Evolutionary conservation across 164 flowering plant genomes (phyloP).

Genomic region (Piper longum): DNA sequence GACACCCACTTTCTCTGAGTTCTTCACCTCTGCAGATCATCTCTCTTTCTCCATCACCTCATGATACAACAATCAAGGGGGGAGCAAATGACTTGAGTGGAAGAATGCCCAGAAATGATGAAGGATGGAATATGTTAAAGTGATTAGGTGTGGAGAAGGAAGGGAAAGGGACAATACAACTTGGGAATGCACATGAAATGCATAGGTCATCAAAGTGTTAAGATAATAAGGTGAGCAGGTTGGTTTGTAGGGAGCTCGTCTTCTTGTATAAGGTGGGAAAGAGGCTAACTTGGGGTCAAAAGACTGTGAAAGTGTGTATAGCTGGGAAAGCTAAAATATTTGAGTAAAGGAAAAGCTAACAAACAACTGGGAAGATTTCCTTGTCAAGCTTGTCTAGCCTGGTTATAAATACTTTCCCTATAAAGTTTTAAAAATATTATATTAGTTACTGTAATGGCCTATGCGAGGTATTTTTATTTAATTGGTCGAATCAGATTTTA

Average conservation of each 20-base stretch:
- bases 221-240: slow-evolving; percentile 31
- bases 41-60: slow-evolving; percentile 10
- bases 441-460: too few species aligned
- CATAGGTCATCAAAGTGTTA: slow-evolving; percentile 40
- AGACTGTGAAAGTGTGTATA: neutral
- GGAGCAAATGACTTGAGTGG: neutral
- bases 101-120: neutral
- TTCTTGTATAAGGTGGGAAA: slow-evolving; percentile 34
- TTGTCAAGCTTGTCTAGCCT: neutral
- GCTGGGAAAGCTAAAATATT: slow-evolving; percentile 1
- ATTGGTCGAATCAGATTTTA: too few species aligned
- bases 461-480: too few species aligned
- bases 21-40: neutral
- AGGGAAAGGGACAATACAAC: slow-evolving; percentile 9
- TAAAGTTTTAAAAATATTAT: neutral
- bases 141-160: slow-evolving; percentile 7
- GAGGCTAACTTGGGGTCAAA: neutral
- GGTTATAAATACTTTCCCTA: neutral
- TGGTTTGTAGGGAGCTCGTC: slow-evolving; percentile 28
- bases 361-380: slow-evolving; percentile 3
- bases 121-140: slow-evolving; percentile 1
- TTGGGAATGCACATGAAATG: slow-evolving; percentile 34
- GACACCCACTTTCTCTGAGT: slow-evolving; percentile 28
- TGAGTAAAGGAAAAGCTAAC: slow-evolving; percentile 12
- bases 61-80: slow-evolving; percentile 24